Evolutionary conservation across 495 filamentous ascomycete genomes (phyloP).

Genomic region (Hapsidospora chrysogenum): DNA sequence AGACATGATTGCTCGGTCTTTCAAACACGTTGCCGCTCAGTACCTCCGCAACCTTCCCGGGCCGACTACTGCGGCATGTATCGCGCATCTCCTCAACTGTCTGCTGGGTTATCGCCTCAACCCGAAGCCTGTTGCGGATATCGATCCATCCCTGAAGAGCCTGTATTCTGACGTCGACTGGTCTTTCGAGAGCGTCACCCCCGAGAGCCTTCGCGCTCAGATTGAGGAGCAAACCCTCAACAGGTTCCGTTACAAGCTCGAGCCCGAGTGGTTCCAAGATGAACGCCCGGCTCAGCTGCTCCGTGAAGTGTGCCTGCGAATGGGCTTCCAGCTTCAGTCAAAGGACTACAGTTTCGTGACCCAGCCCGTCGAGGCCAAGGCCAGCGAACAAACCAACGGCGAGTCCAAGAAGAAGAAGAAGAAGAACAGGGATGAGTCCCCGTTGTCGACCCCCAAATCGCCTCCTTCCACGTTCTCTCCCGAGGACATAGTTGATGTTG

Average conservation of each 20-base stretch:
- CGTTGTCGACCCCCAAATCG: constrained; percentile 13
- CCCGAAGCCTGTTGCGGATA: constrained; percentile 52
- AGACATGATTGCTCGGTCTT: constrained; percentile 84
- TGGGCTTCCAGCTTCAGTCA: constrained; percentile 75
- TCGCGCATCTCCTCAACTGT: constrained; percentile 89
- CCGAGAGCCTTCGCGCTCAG: constrained; percentile 48
- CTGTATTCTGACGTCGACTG: constrained; percentile 77
- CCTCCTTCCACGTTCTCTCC: constrained; percentile 51
- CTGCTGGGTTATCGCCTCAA: constrained; percentile 69
- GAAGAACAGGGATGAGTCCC: constrained; percentile 34
- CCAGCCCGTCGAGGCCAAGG: constrained; percentile 7
- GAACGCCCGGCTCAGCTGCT: constrained; percentile 68
- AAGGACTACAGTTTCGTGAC: constrained; percentile 59
- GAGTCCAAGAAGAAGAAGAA: constrained; percentile 50
- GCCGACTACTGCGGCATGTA: constrained; percentile 55
- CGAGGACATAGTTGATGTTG: constrained; percentile 80
- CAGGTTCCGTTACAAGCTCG: constrained; percentile 62
- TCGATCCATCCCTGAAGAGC: constrained; percentile 53
- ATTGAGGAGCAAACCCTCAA: constrained; percentile 54
- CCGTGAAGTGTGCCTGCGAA: constrained; percentile 75
- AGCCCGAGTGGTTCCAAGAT: constrained; percentile 43
- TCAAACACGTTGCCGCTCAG: constrained; percentile 78
- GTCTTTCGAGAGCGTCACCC: constrained; percentile 58
- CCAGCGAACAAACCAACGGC: constrained; percentile 16
- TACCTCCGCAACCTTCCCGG: constrained; percentile 69